Conservation (phyloP, 73 alveolate species). For the Paramecium primaurelia region DNA sequence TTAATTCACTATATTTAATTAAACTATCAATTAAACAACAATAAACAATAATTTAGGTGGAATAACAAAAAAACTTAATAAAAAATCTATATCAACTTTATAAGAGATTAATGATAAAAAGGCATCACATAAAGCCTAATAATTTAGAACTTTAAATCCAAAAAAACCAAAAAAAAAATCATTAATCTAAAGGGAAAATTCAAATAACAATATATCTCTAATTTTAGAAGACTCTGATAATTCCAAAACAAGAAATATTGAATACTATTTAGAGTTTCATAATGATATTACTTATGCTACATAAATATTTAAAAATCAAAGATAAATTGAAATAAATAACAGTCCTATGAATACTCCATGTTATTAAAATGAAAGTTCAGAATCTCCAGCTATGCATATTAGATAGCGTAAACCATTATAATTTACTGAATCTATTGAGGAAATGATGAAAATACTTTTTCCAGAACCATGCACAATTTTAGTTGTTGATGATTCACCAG, state of each 20-base stretch:
- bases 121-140: neutral
- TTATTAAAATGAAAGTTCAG: neutral
- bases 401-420: neutral
- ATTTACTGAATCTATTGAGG: neutral
- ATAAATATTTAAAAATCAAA: neutral
- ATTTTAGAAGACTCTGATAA: neutral
- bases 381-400: neutral
- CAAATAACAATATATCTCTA: neutral
- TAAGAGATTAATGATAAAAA: neutral
- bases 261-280: neutral
- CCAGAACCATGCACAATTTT: neutral
- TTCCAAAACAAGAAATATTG: neutral
- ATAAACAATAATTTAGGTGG: neutral
- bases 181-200: neutral
- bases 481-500: slow-evolving; percentile 29
- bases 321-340: neutral
- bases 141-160: neutral
- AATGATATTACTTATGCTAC: neutral
- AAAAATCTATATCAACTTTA: neutral
- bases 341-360: neutral
- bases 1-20: neutral
- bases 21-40: neutral
- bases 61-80: neutral
- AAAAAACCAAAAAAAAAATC: neutral
- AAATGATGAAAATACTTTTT: neutral